A percentile compares a stretch with the other conserved stretches of the same genome.
phyloP scores from a whole-genome alignment of 1,284 basidiomycete species.

The Wallemia mellicola region DNA sequence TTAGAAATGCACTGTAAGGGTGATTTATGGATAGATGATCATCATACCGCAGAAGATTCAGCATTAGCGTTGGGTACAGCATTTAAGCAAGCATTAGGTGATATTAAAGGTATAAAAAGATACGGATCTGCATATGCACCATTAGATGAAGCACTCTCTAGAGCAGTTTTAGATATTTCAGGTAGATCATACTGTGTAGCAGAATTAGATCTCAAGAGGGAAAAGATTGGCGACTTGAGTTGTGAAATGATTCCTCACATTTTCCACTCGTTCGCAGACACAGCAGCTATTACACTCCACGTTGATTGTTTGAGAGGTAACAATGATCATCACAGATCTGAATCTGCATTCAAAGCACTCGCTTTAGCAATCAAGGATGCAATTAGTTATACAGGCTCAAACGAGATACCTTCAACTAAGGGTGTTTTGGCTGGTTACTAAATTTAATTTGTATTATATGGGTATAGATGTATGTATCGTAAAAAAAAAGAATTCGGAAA shows the following conservation, averaged over 20 bases:
- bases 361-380: conserved; percentile 87
- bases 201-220: conserved; percentile 61
- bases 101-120: conserved; percentile 72
- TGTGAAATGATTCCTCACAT: conserved; percentile 94
- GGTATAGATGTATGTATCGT: not conserved
- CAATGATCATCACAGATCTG: conserved; percentile 94
- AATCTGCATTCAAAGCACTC: conserved; percentile 91
- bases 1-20: conserved; percentile 70
- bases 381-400: conserved; percentile 56
- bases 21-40: conserved; percentile 93
- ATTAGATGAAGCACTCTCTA: conserved; percentile 76
- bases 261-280: conserved; percentile 74
- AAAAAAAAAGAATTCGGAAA: not conserved
- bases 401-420: conserved; percentile 90
- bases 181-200: conserved; percentile 84
- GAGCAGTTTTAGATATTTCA: conserved; percentile 94
- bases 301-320: conserved; percentile 76
- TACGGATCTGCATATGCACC: conserved; percentile 95
- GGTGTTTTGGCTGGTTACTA: conserved; percentile 30
- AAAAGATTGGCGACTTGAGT: conserved; percentile 88
- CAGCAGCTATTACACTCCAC: conserved; percentile 68
- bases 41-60: conserved; percentile 92
- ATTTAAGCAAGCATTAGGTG: conserved; percentile 84
- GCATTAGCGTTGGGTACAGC: conserved; percentile 75
- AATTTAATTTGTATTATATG: not conserved